Evolutionary conservation across 257 asterid genomes (phyloP), one percentile per base, ranked within the genome.

Genomic region (Solanum infundibuliforme): DNA sequence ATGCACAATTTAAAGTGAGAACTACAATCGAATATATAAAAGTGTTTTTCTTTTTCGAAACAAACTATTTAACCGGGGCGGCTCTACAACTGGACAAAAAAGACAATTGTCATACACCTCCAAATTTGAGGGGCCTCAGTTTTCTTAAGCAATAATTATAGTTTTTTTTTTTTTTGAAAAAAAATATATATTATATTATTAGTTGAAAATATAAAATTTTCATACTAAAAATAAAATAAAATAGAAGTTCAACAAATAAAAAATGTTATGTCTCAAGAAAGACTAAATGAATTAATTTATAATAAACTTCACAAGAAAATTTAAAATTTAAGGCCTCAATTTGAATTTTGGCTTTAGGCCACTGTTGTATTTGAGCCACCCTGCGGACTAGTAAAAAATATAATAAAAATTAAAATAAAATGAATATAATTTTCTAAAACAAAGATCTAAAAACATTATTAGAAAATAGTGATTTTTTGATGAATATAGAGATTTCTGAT

Each of bases 61-160:
- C n/a, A 18, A 0, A 6, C 1, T 55, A 55, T 52, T 52, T 52
- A 52, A 52, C 0, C 0, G 8, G 23, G 1, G 0, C 8, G 21
- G 0, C 21, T 14, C 60, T 48, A 14, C 1, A 14, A 48, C 1
- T 48, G 0, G 0, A 5, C 60, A 48, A 48, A 48, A 14, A 48
- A 48, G 1, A 6, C 23, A 48, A 48, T 48, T 5, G 21, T 2
- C 62, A 52, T 52, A 16, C 4, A 6, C 62, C 23, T 48, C 60
- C 62, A 52, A 52, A 52, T 52, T 52, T 52, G 4, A 52, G 60
- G 52, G 62, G 62, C 23, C 62, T 52, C 62, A 52, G 62, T 52
- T 52, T 52, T 52, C 62, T 52, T 52, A 52, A 52, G 0, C 21
- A 52, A 16, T 16, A 52, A 14, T 43, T 43, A 12, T 43, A 43